Base-by-base conservation (phyloP, 2,329 filamentous ascomycete genomes). In the Atkinsonella texensis region DNA sequence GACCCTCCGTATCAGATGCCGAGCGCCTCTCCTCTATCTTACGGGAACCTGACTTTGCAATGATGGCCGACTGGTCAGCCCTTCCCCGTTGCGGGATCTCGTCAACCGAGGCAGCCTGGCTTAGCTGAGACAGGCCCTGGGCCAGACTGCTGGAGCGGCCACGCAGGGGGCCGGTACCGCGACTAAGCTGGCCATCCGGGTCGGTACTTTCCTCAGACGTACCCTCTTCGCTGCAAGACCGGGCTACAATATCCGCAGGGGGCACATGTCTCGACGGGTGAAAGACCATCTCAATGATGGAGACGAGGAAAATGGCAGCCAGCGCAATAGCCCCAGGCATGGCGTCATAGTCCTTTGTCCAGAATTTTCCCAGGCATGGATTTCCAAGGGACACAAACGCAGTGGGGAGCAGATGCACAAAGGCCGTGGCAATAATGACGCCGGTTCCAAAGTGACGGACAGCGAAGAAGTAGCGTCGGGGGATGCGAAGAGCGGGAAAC, bases 321-420 rank as follows among this genome's bases (percentile, higher is more conserved):
- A 95, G 88, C 47, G 87, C 83, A 53, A 94, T 82, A 49, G 89
- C 77, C 4, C 89, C 88, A 1, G 88, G 82, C 70, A 93, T 86
- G 20, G 87, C 85, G 50, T 76, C 79, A 67, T 91, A 95, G 31
- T 79, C 77, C 43, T 81, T 60, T 60, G 79, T 89, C 81, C 88
- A 94, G 63, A 89, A 86, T 50, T 74, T 70, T 12, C 84, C 83
- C 1, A 95, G 77, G 61, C 83, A 86, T 11, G 79, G 80, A 58
- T 84, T 72, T 41, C 74, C 80, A 11, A 84, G 71, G 8, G 79
- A 81, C 50, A 71, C 63, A 57, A 86, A 86, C 5, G 83, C 82
- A 2, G 79, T 85, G 44, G 80, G 82, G 9, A 84, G 75, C 33
- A 84, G 71, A 69, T 90, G 86, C 32, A 90, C 85, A 60, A 93